Percentiles rank a stretch among this genome's conserved stretches.
These are phyloP conservation scores for Candida gorgasii DNA, from an alignment of 805 yeast genomes.

Conservation along the genomic window DNA sequence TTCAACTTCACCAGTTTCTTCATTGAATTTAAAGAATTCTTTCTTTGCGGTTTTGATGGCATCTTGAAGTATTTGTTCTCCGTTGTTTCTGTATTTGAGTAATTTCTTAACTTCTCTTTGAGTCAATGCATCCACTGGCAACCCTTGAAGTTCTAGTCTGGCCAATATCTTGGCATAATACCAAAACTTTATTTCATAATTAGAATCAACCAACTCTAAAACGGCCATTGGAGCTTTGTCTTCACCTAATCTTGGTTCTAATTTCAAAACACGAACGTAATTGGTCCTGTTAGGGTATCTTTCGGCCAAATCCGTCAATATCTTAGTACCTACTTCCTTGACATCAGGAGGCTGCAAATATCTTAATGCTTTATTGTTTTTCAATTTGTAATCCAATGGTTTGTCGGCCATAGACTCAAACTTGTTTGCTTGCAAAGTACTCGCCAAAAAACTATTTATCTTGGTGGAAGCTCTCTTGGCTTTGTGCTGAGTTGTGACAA, in stretches of 20 bases:
- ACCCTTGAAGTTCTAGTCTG: conserved; percentile 65
- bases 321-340: conserved; percentile 51
- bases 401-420: conserved; percentile 15
- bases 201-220: conserved; percentile 76
- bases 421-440: conserved; percentile 30
- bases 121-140: conserved; percentile 52
- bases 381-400: conserved; percentile 16
- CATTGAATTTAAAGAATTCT: conserved; percentile 36
- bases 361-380: conserved; percentile 19
- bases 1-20: conserved; percentile 27
- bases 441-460: conserved; percentile 38
- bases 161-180: conserved; percentile 81
- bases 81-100: conserved; percentile 46
- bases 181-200: conserved; percentile 70
- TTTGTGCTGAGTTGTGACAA: conserved; percentile 44
- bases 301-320: conserved; percentile 62
- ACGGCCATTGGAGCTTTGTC: conserved; percentile 91
- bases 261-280: conserved; percentile 77
- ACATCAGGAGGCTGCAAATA: conserved; percentile 52
- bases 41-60: conserved; percentile 56
- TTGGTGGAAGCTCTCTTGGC: conserved; percentile 46
- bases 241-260: conserved; percentile 80
- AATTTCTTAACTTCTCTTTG: conserved; percentile 56
- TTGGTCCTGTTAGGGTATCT: conserved; percentile 65
- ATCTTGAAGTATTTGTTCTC: conserved; percentile 53